These are phyloP conservation scores for Hypoxylon sp. DNA, from an alignment of 2,329 filamentous ascomycete genomes.

Conservation along the genomic window DNA sequence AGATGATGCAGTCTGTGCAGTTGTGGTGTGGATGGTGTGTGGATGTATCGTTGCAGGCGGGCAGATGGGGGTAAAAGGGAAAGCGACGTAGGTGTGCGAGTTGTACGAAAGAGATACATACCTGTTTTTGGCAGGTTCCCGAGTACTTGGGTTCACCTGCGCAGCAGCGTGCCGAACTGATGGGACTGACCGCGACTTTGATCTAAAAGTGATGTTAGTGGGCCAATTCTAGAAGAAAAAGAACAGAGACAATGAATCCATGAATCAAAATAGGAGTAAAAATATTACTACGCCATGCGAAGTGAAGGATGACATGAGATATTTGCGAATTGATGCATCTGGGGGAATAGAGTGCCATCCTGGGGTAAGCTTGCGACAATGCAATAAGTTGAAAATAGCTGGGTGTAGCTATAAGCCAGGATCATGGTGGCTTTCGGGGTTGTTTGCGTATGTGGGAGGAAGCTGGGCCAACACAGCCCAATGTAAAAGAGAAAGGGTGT, in stretches of 20 bases:
- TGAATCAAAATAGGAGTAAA: slow-evolving; percentile 23
- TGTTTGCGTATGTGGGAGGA: slow-evolving; percentile 41
- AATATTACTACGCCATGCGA: slow-evolving; percentile 36
- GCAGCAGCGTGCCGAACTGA: slow-evolving; percentile 50
- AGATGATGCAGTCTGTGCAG: slow-evolving; percentile 43
- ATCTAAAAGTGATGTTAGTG: slow-evolving; percentile 33
- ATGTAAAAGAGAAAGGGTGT: slow-evolving; percentile 32
- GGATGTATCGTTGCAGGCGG: slow-evolving; percentile 56
- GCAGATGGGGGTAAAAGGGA: slow-evolving; percentile 51
- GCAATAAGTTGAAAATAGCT: slow-evolving; percentile 46
- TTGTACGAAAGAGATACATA: slow-evolving; percentile 49
- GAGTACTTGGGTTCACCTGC: slow-evolving; percentile 54
- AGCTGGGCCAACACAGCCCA: slow-evolving; percentile 31
- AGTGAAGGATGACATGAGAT: slow-evolving; percentile 27
- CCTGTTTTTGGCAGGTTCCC: slow-evolving; percentile 53
- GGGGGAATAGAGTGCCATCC: slow-evolving; percentile 37
- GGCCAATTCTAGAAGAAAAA: slow-evolving; percentile 22
- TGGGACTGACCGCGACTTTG: slow-evolving; percentile 49
- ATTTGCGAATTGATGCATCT: slow-evolving; percentile 40
- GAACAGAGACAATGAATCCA: slow-evolving; percentile 33
- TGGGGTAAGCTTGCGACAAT: slow-evolving; percentile 46
- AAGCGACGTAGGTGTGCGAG: slow-evolving; percentile 43
- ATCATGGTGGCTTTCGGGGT: slow-evolving; percentile 47
- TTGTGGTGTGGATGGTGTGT: slow-evolving; percentile 50
- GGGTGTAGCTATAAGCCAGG: slow-evolving; percentile 48